Evolutionary conservation across 1,284 basidiomycete species (phyloP), one percentile per base, ranked within the genome.

Genomic region (Irpex sp.): DNA sequence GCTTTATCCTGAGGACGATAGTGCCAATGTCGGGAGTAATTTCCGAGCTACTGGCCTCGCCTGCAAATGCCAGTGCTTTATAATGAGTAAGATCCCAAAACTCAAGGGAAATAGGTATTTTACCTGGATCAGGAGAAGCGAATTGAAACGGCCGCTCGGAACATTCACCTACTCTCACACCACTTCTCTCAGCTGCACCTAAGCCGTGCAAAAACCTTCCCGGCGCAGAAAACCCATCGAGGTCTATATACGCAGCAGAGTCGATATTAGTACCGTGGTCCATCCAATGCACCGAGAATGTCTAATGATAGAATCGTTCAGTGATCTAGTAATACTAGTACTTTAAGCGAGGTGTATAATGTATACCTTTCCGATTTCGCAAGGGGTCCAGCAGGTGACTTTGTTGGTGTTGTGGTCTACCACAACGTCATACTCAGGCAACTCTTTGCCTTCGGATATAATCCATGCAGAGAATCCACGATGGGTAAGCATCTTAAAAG

Each of bases 381-480:
- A 81, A 2, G 85, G 81, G 66, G 90, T 83, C 86, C 85, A 89
- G 69, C 88, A 89, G 0, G 83, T 82, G 3, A 86, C 80, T 19
- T 75, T 78, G 65, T 83, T 73, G 4, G 70, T 69, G 4, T 75
- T 70, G 2, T 68, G 65, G 64, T 87, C 82, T 36, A 83, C 71
- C 2, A 79, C 76, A 8, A 80, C 74, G 15, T 85, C 73, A 71
- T 85, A 85, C 71, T 88, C 86, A 5, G 75, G 79, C 7, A 89
- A 68, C 17, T 74, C 69, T 59, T 76, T 67, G 3, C 79, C 82
- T 44, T 84, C 79, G 49, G 78, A 81, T 38, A 78, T 75, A 59
- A 91, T 84, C 83, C 87, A 91, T 19, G 88, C 87, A 19, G 84
- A 85, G 73, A 88, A 89, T 6, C 81, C 83, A 17, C 81, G 80